phyloP scores from a whole-genome alignment of 371 early-diverging fungal genomes.

The Modicella reniformis region DNA sequence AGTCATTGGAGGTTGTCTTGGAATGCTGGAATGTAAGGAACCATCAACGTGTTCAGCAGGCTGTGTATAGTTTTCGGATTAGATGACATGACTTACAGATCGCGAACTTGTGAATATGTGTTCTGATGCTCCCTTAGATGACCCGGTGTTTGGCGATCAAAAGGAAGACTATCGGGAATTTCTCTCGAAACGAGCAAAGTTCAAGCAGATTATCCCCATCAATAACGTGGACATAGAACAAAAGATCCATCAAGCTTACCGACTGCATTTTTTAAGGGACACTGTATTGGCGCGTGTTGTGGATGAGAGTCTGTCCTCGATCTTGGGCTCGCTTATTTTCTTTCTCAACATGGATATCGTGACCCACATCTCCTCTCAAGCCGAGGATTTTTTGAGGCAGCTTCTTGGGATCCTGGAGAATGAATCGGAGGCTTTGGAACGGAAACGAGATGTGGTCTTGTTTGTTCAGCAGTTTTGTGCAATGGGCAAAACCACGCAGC shows the following conservation, averaged over 20 bases:
- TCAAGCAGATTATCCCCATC: slow-evolving; percentile 84
- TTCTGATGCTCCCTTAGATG: slow-evolving; percentile 58
- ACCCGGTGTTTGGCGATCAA: slow-evolving; percentile 72
- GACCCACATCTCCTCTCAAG: slow-evolving; percentile 72
- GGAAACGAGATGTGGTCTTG: slow-evolving; percentile 72
- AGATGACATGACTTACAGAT: neutral
- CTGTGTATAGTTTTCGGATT: neutral
- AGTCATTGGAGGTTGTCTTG: slow-evolving; percentile 69
- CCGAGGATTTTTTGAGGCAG: slow-evolving; percentile 69
- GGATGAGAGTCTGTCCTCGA: slow-evolving; percentile 77
- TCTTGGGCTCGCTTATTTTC: slow-evolving; percentile 76
- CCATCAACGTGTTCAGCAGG: neutral
- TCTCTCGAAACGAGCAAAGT: slow-evolving; percentile 65
- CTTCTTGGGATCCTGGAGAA: slow-evolving; percentile 73
- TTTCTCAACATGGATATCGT: slow-evolving; percentile 86
- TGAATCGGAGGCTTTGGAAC: slow-evolving; percentile 58
- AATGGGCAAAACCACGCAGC: slow-evolving; percentile 76
- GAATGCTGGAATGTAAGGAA: slow-evolving; percentile 85
- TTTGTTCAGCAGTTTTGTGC: slow-evolving; percentile 82
- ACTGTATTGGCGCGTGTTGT: slow-evolving; percentile 75
- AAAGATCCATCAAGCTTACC: slow-evolving; percentile 85
- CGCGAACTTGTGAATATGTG: neutral
- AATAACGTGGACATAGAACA: slow-evolving; percentile 67
- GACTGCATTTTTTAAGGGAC: slow-evolving; percentile 85
- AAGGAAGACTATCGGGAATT: slow-evolving; percentile 80